A percentile compares a stretch with the other conserved stretches of the same genome.
Conservation (phyloP, 805 yeast species). For the Candida morakotiae region DNA sequence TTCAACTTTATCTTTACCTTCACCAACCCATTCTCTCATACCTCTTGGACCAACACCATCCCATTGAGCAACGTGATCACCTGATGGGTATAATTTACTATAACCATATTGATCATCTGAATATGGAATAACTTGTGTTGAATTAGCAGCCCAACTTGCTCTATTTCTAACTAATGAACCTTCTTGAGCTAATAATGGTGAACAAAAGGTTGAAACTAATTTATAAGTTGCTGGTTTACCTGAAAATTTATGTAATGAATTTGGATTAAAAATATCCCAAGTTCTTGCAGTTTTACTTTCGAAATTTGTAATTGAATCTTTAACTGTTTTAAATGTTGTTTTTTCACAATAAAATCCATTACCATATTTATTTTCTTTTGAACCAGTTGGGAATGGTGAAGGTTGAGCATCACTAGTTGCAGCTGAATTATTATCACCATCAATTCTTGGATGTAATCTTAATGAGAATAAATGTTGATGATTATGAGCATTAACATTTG, state of each 20-base stretch:
- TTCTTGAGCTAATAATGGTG: conserved; percentile 68
- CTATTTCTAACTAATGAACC: conserved; percentile 75
- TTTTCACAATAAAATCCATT: conserved; percentile 68
- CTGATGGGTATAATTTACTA: conserved; percentile 75
- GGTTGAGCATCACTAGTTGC: conserved; percentile 62
- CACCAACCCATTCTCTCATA: conserved; percentile 66
- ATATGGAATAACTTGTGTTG: conserved; percentile 69
- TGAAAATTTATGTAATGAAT: conserved; percentile 59
- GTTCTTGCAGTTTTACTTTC: conserved; percentile 64
- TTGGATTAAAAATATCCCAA: conserved; percentile 78
- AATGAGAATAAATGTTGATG: conserved; percentile 81
- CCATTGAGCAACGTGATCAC: conserved; percentile 73
- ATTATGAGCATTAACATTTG: conserved; percentile 78
- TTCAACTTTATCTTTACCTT: conserved; percentile 53
- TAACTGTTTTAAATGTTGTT: conserved; percentile 64
- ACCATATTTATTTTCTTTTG: conserved; percentile 71
- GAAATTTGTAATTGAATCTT: conserved; percentile 60
- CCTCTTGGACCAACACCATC: conserved; percentile 65
- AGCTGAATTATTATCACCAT: conserved; percentile 75
- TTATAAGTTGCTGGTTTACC: conserved; percentile 75
- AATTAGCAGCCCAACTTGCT: conserved; percentile 75
- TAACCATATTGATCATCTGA: conserved; percentile 46
- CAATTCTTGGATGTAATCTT: conserved; percentile 76
- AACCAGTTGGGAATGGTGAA: conserved; percentile 58
- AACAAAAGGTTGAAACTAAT: conserved; percentile 70